Conservation (phyloP, 108 stramenopile species). For the Cyclotella cryptica region DNA sequence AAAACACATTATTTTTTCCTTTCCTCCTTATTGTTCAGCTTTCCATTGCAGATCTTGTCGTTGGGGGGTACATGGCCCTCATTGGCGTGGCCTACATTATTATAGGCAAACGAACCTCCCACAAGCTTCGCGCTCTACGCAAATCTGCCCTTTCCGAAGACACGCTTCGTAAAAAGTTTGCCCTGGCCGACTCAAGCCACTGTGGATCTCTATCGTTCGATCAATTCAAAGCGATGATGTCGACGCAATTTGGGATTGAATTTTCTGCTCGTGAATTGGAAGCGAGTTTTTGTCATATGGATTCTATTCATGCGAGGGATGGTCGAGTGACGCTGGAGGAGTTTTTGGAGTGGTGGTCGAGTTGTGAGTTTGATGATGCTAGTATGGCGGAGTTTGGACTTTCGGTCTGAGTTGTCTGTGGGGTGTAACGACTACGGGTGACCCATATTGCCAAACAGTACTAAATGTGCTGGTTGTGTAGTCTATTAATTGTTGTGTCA, state of each 20-base stretch:
- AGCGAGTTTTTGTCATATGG: constrained; percentile 21
- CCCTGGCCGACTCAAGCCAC: constrained; percentile 36
- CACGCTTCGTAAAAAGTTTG: constrained; percentile 45
- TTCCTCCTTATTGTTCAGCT: not conserved
- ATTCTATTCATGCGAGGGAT: constrained; percentile 14
- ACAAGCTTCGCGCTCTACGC: constrained; percentile 54
- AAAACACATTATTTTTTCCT: too few species aligned
- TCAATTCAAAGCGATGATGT: constrained; percentile 48
- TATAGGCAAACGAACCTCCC: constrained; percentile 46
- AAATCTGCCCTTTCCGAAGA: constrained; percentile 44
- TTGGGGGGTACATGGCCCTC: constrained; percentile 58
- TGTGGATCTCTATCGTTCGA: constrained; percentile 43
- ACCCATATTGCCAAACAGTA: too few species aligned
- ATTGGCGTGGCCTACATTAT: constrained; percentile 59
- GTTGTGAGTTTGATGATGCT: constrained; percentile 31
- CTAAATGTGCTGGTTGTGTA: not conserved
- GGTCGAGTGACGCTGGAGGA: constrained; percentile 21
- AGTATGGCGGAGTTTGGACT: constrained; percentile 17
- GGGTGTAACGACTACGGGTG: too few species aligned
- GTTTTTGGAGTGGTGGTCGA: constrained; percentile 30
- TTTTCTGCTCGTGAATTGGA: constrained; percentile 19
- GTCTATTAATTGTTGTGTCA: not conserved
- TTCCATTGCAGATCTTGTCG: constrained; percentile 6
- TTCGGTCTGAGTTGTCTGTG: constrained; percentile 9
- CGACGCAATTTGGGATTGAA: constrained; percentile 10